Percentiles rank a stretch among this genome's conserved stretches.
phyloP scores from a whole-genome alignment of 176 grass and related monocot genomes.

The Carex parvula region DNA sequence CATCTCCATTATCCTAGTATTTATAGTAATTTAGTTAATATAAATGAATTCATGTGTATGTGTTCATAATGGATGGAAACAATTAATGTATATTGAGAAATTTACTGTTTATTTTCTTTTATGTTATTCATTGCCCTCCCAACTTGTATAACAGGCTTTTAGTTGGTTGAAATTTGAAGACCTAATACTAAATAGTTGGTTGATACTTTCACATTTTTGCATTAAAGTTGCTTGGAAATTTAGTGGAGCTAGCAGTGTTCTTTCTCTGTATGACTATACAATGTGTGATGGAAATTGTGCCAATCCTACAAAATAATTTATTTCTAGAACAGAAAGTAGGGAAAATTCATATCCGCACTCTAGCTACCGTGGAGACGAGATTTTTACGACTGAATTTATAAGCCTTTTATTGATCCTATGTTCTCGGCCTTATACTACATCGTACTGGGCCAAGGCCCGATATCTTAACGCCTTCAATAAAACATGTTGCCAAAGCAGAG shows the following conservation, averaged over 20 bases:
- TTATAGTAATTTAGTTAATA: slow-evolving; percentile 12
- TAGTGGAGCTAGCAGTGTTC: background rate
- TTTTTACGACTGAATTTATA: background rate
- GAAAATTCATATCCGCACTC: no score
- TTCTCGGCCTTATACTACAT: background rate
- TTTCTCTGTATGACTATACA: background rate
- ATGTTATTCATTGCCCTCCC: background rate
- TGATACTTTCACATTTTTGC: background rate
- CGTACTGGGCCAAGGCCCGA: background rate
- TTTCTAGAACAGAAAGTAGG: background rate
- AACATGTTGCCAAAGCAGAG: background rate
- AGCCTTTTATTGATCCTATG: background rate
- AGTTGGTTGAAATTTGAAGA: slow-evolving; percentile 13
- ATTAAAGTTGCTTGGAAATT: background rate
- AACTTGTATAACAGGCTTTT: slow-evolving; percentile 19
- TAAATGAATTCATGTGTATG: background rate
- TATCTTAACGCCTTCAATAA: background rate
- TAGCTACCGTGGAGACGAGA: no score
- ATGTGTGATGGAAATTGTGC: no score
- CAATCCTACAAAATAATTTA: background rate
- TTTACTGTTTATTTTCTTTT: background rate
- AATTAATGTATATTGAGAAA: slow-evolving; percentile 17
- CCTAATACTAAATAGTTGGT: background rate
- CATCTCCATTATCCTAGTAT: slow-evolving; percentile 27
- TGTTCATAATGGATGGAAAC: slow-evolving; percentile 8